Base-by-base conservation (phyloP, 176 grass and related monocot species). In the Oryza meyeriana region DNA sequence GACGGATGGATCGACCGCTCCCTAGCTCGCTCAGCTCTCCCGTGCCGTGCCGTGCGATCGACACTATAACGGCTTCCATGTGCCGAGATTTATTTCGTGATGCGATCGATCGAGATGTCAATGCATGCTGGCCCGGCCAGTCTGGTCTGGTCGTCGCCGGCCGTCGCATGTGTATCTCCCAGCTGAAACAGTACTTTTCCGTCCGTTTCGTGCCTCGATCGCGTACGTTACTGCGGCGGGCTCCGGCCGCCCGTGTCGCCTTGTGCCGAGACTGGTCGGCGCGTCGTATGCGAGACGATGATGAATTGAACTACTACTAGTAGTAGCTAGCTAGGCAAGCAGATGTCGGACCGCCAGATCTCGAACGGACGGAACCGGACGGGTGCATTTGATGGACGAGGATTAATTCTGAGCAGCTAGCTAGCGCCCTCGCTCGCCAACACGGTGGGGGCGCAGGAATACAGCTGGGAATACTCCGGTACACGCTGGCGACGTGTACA, bases 81-180 rank as follows among this genome's bases (percentile, higher is more conserved):
- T 59, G 55, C 55, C 22, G 52, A 33, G 79, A 81, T 71, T 81
- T 62, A n/a, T 81, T 71, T 59, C 66, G 47, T 28, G 44, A 68
- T 22, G 66, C 77, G 42, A 59, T 59, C n/a, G 22, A 59, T 59
- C 55, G 55, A 25, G 55, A 59, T 59, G 55, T n/a, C 55, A n/a
- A 32, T 11, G 29, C 72, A 8, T 45, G 28, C 61, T 25, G 55
- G n/a, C 8, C 45, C 9, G 55, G n/a, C 22, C 55, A 25, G 50
- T n/a, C 55, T 45, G 16, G 45, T 48, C 45, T 48, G n/a, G n/a
- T 59, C 55, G 6, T 6, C 6, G 55, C n/a, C 55, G 55, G 8
- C 22, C 22, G 55, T n/a, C 55, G 22, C 22, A 25, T 25, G 9
- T 59, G n/a, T 59, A 59, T 59, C 55, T 59, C 55, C 48, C 55